Percentiles rank a stretch among this genome's conserved stretches.
phyloP scores from a whole-genome alignment of 306 rosid species.

The Spatholobus suberectus region DNA sequence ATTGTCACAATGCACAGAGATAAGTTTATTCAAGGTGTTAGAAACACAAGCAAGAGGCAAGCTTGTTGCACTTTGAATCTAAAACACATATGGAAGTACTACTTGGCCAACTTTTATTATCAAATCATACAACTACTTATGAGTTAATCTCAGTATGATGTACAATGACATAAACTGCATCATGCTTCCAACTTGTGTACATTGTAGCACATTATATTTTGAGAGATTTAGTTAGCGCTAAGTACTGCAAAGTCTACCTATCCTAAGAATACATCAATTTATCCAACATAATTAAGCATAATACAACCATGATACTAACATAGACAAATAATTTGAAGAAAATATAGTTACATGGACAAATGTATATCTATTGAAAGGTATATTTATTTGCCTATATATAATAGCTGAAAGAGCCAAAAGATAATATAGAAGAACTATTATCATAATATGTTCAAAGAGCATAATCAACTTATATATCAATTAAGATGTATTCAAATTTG shows the following conservation, averaged over 20 bases:
- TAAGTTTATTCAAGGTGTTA: constrained; percentile 75
- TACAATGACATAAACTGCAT: too few species aligned
- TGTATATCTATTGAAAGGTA: not conserved
- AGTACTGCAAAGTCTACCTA: constrained; percentile 12
- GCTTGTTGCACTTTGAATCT: constrained; percentile 54
- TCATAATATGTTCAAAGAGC: too few species aligned
- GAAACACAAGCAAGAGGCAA: constrained; percentile 83
- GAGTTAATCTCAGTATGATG: constrained; percentile 56
- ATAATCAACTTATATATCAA: too few species aligned
- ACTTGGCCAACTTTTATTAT: constrained; percentile 49
- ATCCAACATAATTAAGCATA: constrained; percentile 14
- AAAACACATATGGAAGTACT: constrained; percentile 52
- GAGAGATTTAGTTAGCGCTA: constrained; percentile 25
- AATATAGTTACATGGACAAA: constrained; percentile 25
- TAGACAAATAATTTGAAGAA: not conserved
- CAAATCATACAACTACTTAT: constrained; percentile 39
- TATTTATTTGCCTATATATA: not conserved
- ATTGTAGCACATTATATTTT: constrained; percentile 61
- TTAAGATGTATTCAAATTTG: too few species aligned
- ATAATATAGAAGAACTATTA: too few species aligned
- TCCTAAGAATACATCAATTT: constrained; percentile 9
- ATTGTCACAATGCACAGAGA: too few species aligned
- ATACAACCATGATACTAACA: constrained; percentile 14
- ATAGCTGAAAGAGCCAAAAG: not conserved
- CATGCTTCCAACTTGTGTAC: constrained; percentile 44